phyloP scores from a whole-genome alignment of 306 rosid species.

The Vigna hirtella region DNA sequence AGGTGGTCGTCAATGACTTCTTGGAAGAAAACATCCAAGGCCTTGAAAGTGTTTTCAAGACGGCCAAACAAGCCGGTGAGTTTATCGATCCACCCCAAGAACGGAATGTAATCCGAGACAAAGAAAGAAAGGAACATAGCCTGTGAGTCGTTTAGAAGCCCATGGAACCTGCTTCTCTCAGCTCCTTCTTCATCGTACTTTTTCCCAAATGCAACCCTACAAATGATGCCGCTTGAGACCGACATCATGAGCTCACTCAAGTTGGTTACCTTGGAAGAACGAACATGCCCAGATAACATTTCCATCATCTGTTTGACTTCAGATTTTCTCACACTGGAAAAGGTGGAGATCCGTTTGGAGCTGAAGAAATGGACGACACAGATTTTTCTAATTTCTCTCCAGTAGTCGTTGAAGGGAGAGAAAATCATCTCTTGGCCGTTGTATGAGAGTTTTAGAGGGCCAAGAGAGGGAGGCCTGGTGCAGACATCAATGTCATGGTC shows the following conservation, averaged over 20 bases:
- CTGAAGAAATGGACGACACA: conserved; percentile 3
- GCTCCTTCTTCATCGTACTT: conserved; percentile 15
- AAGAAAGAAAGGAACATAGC: conserved; percentile 10
- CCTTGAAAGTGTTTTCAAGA: conserved; percentile 13
- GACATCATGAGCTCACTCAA: neutral
- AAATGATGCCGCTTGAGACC: neutral
- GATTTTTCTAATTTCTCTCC: conserved; percentile 30
- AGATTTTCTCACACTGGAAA: neutral
- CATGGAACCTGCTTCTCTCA: conserved; percentile 26
- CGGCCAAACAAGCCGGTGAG: conserved; percentile 12
- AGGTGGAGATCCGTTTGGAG: neutral
- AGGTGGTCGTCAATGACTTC: conserved; percentile 31
- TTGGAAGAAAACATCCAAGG: conserved; percentile 11
- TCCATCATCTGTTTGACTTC: neutral
- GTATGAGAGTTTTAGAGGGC: neutral
- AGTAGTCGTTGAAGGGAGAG: neutral
- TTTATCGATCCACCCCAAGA: conserved; percentile 29
- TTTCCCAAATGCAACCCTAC: conserved; percentile 1
- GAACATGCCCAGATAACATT: neutral
- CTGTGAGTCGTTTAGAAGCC: conserved; percentile 4
- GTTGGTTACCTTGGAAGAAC: neutral
- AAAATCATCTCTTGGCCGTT: neutral
- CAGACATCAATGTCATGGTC: conserved; percentile 30
- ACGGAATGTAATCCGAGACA: neutral
- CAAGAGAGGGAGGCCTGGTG: neutral